phyloP scores from a whole-genome alignment of 306 rosid species.

The Hippophae gyantsensis region DNA sequence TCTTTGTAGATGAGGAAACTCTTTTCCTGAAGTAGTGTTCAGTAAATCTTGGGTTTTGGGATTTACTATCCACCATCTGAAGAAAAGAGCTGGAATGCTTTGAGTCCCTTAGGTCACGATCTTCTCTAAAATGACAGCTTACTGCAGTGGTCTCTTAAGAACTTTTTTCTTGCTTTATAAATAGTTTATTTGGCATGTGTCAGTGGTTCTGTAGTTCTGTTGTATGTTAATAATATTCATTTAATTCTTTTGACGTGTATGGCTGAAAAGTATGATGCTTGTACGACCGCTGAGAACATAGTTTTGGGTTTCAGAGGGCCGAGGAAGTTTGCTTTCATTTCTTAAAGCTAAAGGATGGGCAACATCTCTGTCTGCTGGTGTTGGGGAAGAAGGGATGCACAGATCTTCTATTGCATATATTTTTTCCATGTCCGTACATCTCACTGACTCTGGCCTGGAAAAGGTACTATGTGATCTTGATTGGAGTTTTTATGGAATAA shows the following conservation, averaged over 20 bases:
- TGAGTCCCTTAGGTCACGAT: neutral
- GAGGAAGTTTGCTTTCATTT: slow-evolving; percentile 80
- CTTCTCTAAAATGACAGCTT: neutral
- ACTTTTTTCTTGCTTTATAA: neutral
- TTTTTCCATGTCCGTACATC: slow-evolving; percentile 69
- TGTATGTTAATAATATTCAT: neutral
- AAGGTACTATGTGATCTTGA: slow-evolving; percentile 45
- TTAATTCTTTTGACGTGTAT: neutral
- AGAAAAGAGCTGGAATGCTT: neutral
- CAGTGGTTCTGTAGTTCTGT: neutral
- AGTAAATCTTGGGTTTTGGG: neutral
- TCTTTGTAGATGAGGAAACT: too few relatives aligned
- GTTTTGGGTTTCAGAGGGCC: slow-evolving; percentile 61
- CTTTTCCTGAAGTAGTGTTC: neutral
- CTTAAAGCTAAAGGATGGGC: slow-evolving; percentile 88
- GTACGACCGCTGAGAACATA: slow-evolving; percentile 18
- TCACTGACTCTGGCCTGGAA: slow-evolving; percentile 86
- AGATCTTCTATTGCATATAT: slow-evolving; percentile 66
- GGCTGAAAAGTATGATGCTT: slow-evolving; percentile 1
- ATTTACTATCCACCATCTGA: neutral
- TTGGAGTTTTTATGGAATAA: slow-evolving; percentile 11
- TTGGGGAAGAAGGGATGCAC: slow-evolving; percentile 76
- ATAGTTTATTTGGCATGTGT: neutral
- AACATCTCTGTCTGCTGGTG: slow-evolving; percentile 80
- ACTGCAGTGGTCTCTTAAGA: slow-evolving; percentile 2